phyloP scores from a whole-genome alignment of 257 asterid genomes.

The Primulina tabacum region DNA sequence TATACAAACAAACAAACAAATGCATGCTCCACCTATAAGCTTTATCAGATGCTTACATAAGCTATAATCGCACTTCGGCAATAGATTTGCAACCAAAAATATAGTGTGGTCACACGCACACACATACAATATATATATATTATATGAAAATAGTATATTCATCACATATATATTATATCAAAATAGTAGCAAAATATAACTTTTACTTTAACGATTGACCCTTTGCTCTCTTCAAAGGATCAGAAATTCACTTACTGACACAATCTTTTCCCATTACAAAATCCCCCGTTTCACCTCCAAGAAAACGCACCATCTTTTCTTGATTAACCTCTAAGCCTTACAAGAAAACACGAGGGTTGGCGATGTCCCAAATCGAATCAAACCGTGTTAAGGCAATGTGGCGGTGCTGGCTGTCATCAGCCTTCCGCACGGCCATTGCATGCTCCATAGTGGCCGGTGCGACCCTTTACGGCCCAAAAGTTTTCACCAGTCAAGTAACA shows the following conservation, averaged over 20 bases:
- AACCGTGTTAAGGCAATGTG: constrained; percentile 39
- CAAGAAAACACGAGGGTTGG: constrained; percentile 19
- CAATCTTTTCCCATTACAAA: constrained; percentile 30
- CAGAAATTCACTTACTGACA: constrained; percentile 24
- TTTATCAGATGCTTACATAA: constrained; percentile 25
- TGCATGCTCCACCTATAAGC: constrained; percentile 21
- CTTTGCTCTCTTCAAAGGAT: constrained; percentile 54
- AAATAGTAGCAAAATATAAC: neutral
- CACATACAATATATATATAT: no score
- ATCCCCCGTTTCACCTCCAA: constrained; percentile 24
- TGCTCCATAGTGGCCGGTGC: constrained; percentile 68
- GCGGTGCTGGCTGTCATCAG: constrained; percentile 59
- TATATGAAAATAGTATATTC: no score
- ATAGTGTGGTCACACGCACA: neutral
- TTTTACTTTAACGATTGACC: constrained; percentile 66
- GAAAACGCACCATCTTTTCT: neutral
- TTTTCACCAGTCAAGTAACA: constrained; percentile 38
- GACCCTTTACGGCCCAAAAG: constrained; percentile 61
- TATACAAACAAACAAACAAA: constrained; percentile 33
- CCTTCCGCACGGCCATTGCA: constrained; percentile 76
- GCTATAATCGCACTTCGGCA: constrained; percentile 32
- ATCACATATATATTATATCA: neutral
- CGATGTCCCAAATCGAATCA: constrained; percentile 27
- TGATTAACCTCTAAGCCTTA: neutral
- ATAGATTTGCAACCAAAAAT: constrained; percentile 16